These are phyloP conservation scores for Cladophialophora carrionii DNA, from an alignment of 2,329 filamentous ascomycete species.

Conservation along the genomic window DNA sequence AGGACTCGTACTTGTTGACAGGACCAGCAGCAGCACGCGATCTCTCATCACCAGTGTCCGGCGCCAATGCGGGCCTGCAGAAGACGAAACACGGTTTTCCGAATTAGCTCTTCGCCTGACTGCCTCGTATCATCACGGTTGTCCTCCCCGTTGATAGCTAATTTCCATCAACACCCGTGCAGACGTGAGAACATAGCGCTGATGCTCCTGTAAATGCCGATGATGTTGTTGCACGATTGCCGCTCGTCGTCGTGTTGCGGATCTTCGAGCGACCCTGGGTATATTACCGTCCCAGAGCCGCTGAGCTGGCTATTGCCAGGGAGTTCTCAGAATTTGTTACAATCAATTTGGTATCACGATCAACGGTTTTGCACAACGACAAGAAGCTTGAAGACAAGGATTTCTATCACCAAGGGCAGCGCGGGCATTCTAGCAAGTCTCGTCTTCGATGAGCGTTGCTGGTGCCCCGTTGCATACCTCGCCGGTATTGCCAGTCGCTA, in stretches of 20 bases:
- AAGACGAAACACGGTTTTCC: not conserved
- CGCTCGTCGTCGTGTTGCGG: not conserved
- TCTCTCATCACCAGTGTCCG: not conserved
- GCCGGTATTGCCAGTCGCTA: not conserved
- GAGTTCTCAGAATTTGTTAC: not conserved
- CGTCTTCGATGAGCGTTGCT: not conserved
- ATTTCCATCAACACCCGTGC: not conserved
- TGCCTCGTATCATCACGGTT: not conserved
- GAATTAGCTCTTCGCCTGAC: not conserved
- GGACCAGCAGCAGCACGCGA: not conserved
- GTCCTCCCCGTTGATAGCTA: not conserved
- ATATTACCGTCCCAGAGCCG: not conserved
- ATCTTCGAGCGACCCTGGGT: not conserved
- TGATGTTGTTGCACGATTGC: not conserved
- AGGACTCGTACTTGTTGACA: no score
- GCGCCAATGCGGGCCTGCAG: not conserved
- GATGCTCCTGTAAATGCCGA: not conserved
- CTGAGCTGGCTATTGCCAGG: not conserved
- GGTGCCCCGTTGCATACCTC: not conserved
- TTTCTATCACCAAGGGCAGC: not conserved
- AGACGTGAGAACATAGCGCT: not conserved
- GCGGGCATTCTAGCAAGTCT: not conserved
- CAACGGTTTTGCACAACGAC: not conserved
- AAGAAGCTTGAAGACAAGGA: not conserved
- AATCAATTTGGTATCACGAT: not conserved